Base-by-base conservation (phyloP, 257 asterid species). In the Salvia rosmarinus region DNA sequence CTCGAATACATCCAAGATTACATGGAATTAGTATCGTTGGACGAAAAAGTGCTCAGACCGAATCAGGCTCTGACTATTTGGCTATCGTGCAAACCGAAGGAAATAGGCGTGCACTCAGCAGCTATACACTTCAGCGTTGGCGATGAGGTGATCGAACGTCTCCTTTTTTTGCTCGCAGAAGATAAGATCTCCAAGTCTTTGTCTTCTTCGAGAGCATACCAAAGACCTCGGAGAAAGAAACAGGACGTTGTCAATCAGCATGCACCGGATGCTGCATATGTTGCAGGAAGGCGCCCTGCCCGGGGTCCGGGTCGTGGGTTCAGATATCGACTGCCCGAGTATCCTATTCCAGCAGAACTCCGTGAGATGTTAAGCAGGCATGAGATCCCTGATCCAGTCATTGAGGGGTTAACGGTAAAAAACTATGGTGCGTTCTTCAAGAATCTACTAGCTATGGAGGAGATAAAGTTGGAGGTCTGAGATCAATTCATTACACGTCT, bases 21-120 rank as follows among this genome's bases (percentile, higher is more conserved):
- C 54, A 8, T 86, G 74, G 98, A 89, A 79, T 67, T 92, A 6
- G 70, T 75, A 61, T 67, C 83, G 6, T 77, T 95, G 82, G 99
- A 89, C 34, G 98, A 95, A 58, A 78, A 86, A 81, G 75, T 86
- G 35, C 55, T 95, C 7, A 77, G 77, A 67, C 56, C 89, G 0
- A 79, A 79, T 39, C 89, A 79, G 52, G 60, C 82, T 66, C 67
- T 91, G 37, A 88, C 82, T 2, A 46, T 89, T 55, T 95, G 98
- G 98, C 44, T 95, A 46, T 88, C 92, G 13, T 95, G 99, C 85
- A 91, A 95, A 77, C 90, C 98, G n/a, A 89, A 91, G 79, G 95
- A 85, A 78, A 83, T 88, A 32, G 99, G 98, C 60, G 58, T 95
- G 78, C 86, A 89, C 75, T 63, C 85, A 10, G 84, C 98, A 30